A percentile compares a stretch with the other conserved stretches of the same genome.
Evolutionary conservation across 2,329 filamentous ascomycete genomes (phyloP).

Genomic region (Pseudopithomyces maydicus): DNA sequence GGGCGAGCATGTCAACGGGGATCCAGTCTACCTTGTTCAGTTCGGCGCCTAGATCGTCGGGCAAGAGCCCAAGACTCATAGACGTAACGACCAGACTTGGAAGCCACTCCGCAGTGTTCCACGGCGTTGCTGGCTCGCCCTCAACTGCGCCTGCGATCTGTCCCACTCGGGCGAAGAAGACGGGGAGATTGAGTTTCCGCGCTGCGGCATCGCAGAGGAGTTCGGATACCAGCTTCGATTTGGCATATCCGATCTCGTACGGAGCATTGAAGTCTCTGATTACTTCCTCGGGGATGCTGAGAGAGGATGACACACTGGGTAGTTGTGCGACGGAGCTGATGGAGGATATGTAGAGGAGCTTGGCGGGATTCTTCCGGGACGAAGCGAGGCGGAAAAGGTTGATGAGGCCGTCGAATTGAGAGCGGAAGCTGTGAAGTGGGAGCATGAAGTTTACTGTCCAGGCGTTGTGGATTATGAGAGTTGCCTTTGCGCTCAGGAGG

Average conservation of each 20-base stretch:
- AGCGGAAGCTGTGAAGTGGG: constrained; percentile 20
- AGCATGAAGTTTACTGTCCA: constrained; percentile 62
- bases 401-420: constrained; percentile 12
- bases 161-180: constrained; percentile 31
- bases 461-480: constrained; percentile 56
- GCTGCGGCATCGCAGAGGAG: constrained; percentile 39
- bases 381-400: constrained; percentile 15
- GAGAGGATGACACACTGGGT: not conserved
- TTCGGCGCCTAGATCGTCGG: constrained; percentile 17
- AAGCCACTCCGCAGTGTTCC: constrained; percentile 35
- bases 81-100: constrained; percentile 30
- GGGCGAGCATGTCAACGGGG: constrained; percentile 20
- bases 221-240: constrained; percentile 44
- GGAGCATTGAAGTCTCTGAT: constrained; percentile 30
- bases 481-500: constrained; percentile 29
- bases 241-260: constrained; percentile 44
- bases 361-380: constrained; percentile 3
- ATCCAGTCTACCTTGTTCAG: constrained; percentile 32
- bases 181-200: constrained; percentile 24
- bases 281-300: constrained; percentile 36
- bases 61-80: constrained; percentile 22
- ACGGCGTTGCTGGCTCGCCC: constrained; percentile 15
- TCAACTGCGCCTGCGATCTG: constrained; percentile 36
- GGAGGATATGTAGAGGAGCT: constrained; percentile 47
- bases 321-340: constrained; percentile 41